A percentile compares a stretch with the other conserved stretches of the same genome.
phyloP scores from a whole-genome alignment of 78 protist genomes.

The Creolimax fragrantissima region DNA sequence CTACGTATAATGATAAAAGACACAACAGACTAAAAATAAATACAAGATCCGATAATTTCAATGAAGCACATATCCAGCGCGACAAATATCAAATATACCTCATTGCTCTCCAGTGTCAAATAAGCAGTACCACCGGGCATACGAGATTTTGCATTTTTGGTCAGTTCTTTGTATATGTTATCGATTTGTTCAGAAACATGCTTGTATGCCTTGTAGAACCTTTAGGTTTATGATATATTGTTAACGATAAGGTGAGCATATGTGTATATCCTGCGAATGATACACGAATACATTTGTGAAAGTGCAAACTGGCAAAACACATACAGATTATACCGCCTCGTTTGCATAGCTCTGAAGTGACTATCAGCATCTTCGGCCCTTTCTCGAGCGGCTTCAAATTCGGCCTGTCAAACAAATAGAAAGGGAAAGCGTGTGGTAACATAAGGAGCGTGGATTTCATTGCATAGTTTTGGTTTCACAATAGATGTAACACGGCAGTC shows the following conservation, averaged over 20 bases:
- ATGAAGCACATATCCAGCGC: not conserved
- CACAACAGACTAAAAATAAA: not conserved
- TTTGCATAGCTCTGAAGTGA: not conserved
- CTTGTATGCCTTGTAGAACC: constrained; percentile 51
- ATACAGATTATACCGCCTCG: not conserved
- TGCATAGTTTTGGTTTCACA: too few relatives aligned
- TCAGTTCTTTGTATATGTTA: constrained; percentile 68
- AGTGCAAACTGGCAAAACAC: not conserved
- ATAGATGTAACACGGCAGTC: too few relatives aligned
- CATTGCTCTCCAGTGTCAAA: constrained; percentile 55
- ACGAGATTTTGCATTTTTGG: constrained; percentile 29
- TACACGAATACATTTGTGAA: too few relatives aligned
- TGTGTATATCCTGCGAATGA: too few relatives aligned
- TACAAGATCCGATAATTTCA: not conserved
- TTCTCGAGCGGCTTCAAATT: not conserved
- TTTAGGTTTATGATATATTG: too few relatives aligned
- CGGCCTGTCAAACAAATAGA: too few relatives aligned
- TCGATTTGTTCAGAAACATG: constrained; percentile 39
- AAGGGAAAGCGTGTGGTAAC: too few relatives aligned
- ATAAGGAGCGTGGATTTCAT: too few relatives aligned
- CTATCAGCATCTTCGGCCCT: not conserved
- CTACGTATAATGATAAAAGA: not conserved
- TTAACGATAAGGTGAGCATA: too few relatives aligned
- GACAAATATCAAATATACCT: not conserved
- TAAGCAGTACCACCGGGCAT: constrained; percentile 57